Evolutionary conservation across 2,329 filamentous ascomycete species (phyloP), one percentile per base, ranked within the genome.

Genomic region (Davidsoniella australis): DNA sequence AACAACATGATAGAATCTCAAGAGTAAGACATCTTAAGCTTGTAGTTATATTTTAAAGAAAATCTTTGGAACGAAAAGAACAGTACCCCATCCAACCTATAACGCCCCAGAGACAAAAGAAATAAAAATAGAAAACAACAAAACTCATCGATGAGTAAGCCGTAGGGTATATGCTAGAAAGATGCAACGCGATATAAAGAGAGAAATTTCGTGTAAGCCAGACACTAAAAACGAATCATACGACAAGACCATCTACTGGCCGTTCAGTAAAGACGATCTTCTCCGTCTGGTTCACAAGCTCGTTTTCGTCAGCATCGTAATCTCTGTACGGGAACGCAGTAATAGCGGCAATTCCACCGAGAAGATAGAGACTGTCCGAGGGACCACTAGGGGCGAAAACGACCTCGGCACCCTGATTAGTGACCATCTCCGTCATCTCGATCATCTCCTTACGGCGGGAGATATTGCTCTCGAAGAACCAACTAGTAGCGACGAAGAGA

Each of bases 261-360:
- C 51, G 33, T 43, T 55, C 54, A 8, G 29, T 33, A 12, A 33
- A 33, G 29, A 54, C 40, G n/a, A 50, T 50, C 24, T 36, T 46
- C 37, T 48, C 45, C 7, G 39, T 26, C 8, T 39, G 37, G 17
- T 42, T 17, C 12, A 37, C 24, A 8, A 54, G 59, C 4, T 53
- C 58, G 9, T 59, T 65, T 2, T 66, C 67, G 4, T 68, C 68
- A 6, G 67, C 68, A 2, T 68, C 78, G 2, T 82, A 78, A 33
- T 88, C 80, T 54, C 94, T 85, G 41, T 93, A 68, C 56, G 91
- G 88, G 61, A 88, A 98, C 10, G 89, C 95, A 55, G 95, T 67
- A 24, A 95, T 82, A 1, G 87, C 87, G 14, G 89, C 91, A 54
- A 98, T 82, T 16, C 87, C 84, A 1, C 91, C 88, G 53, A 96